Evolutionary conservation across 805 yeast genomes (phyloP).

Genomic region (Tetrapisispora arboricola): DNA sequence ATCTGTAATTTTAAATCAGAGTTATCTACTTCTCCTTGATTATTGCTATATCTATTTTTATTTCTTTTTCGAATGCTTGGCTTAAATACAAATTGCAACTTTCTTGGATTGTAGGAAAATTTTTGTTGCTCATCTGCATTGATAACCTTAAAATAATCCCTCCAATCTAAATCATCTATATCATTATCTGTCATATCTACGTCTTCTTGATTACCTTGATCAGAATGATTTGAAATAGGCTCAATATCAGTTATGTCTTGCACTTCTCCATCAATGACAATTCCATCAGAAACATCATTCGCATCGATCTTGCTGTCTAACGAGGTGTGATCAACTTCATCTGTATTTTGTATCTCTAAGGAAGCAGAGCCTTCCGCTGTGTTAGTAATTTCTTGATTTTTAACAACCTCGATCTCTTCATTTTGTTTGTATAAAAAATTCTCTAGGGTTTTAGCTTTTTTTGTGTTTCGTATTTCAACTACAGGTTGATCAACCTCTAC

Average conservation of each 20-base stretch:
- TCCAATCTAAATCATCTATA: constrained; percentile 44
- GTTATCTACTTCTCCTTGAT: constrained; percentile 4
- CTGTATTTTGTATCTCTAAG: neutral
- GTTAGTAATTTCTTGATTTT: neutral
- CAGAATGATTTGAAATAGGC: neutral
- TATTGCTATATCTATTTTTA: constrained; percentile 8
- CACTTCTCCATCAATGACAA: neutral
- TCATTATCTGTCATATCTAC: neutral
- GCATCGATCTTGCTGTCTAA: no score
- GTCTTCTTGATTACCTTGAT: neutral
- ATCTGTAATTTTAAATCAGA: constrained; percentile 8
- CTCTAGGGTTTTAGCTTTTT: constrained; percentile 9
- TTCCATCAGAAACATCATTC: neutral
- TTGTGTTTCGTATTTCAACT: neutral
- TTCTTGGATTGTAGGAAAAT: constrained; percentile 47
- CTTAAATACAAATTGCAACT: constrained; percentile 49
- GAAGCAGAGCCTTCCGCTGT: no score
- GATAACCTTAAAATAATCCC: constrained; percentile 57
- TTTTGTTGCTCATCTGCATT: constrained; percentile 56
- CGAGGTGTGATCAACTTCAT: no score
- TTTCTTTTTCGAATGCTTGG: constrained; percentile 10
- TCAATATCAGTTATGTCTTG: neutral
- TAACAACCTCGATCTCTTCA: neutral
- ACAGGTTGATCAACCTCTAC: neutral
- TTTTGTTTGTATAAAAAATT: constrained; percentile 5